phyloP scores from a whole-genome alignment of 1,139 yeast genomes.

The Candida pseudocylindracea region DNA sequence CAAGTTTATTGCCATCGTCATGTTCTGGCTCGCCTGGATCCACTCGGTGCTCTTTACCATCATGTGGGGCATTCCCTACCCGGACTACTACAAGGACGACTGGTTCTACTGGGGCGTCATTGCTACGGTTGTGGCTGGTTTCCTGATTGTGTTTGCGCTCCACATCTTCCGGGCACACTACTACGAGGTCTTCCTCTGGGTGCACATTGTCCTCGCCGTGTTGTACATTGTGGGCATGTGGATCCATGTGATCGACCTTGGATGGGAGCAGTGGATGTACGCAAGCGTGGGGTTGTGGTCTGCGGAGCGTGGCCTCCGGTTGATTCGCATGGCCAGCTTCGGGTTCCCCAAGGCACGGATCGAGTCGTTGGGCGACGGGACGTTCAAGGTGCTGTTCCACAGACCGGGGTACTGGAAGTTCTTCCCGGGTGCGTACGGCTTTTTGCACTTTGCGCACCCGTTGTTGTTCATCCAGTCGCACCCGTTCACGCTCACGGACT shows the following conservation, averaged over 20 bases:
- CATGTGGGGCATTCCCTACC: no score
- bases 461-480: no score
- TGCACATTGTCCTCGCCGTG: neutral
- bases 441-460: no score
- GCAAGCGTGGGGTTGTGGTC: neutral
- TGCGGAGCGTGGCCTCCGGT: neutral
- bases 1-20: slow-evolving; percentile 15
- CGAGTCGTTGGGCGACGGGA: neutral
- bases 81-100: no score
- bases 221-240: neutral
- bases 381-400: neutral
- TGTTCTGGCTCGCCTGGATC: slow-evolving; percentile 9
- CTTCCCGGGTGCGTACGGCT: no score
- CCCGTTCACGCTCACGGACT: no score
- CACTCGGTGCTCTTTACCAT: no score
- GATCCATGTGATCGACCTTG: neutral
- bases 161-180: neutral
- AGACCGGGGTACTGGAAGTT: neutral
- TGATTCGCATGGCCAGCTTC: neutral
- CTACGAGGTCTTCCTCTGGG: slow-evolving; percentile 1
- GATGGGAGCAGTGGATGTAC: neutral
- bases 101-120: no score
- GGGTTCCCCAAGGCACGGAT: neutral
- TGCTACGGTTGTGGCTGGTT: no score
- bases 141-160: no score